Percentiles rank a stretch among this genome's conserved stretches.
Evolutionary conservation across 2,329 filamentous ascomycete genomes (phyloP).

Genomic region (Colletotrichum neosansevieriae): DNA sequence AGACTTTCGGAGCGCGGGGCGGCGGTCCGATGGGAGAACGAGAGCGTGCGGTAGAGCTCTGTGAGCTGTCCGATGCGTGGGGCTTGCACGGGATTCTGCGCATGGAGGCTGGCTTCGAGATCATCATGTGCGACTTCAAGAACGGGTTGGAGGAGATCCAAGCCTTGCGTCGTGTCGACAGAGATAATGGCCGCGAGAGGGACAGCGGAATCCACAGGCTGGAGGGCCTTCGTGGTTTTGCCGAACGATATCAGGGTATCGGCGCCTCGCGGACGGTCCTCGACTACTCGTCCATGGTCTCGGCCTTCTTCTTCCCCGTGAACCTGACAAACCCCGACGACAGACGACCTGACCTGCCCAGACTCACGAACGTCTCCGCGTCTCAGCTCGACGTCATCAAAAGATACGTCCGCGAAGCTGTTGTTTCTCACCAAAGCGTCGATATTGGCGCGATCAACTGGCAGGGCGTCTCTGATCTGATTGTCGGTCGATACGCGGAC

Average conservation of each 20-base stretch:
- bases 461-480: conserved; percentile 72
- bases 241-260: conserved; percentile 52
- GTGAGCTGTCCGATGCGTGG: conserved; percentile 61
- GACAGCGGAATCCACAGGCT: conserved; percentile 45
- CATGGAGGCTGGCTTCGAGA: conserved; percentile 74
- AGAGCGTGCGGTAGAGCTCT: conserved; percentile 63
- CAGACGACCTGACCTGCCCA: conserved; percentile 48
- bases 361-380: conserved; percentile 47
- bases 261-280: conserved; percentile 48
- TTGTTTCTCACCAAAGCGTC: conserved; percentile 46
- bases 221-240: conserved; percentile 49
- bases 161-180: conserved; percentile 42
- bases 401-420: conserved; percentile 58
- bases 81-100: conserved; percentile 69
- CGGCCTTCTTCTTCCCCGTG: conserved; percentile 55
- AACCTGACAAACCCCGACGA: conserved; percentile 52
- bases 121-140: conserved; percentile 71
- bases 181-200: background rate
- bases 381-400: conserved; percentile 52
- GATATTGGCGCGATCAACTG: conserved; percentile 58
- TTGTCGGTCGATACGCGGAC: conserved; percentile 69
- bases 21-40: conserved; percentile 53
- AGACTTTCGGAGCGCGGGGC: conserved; percentile 44
- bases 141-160: conserved; percentile 50
- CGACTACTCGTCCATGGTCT: conserved; percentile 57